Base-by-base conservation (phyloP, 768 basidiomycete species). In the Obba rivulosa region DNA sequence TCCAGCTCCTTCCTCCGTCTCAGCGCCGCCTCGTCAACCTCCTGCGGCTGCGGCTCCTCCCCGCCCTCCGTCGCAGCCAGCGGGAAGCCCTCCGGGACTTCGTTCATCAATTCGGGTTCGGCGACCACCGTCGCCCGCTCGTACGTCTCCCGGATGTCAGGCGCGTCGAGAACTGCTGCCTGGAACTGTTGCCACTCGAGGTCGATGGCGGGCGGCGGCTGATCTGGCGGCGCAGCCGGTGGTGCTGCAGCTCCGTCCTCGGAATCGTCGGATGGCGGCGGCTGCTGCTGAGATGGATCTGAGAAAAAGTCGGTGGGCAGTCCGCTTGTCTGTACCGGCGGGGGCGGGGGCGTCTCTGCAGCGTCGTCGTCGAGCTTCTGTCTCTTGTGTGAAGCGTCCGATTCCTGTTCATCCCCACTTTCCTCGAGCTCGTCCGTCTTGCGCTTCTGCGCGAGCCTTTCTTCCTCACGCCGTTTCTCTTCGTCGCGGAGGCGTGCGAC, bases 231-330 rank as follows among this genome's bases (percentile, higher is more conserved):
- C 8, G 59, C 50, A 9, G 50, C 20, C 5, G 55, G 47, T 13
- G 45, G 39, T 37, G 22, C 70, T 21, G 49, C 55, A n/a, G 51
- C 59, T 11, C 76, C 77, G 3, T 74, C 74, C 2, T 75, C 78
- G 3, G 69, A 73, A 13, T 31, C 28, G 37, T 70, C 68, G 3
- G 61, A 60, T 17, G 66, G 51, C 7, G 63, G 56, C 25, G 68
- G 62, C 8, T 75, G 78, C 1, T 70, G 73, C 31, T 73, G 76
- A 14, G 77, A 77, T 13, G 83, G 75, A 57, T 91, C 85, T n/a
- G 88, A 88, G 70, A 91, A 91, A 70, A 91, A 91, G 64, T 85
- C 81, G 1, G 68, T 61, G 7, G 87, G 87, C 45, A 89, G 77
- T 31, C 7, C 22, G 2, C 62, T 66, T 43, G 49, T 40, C 35